phyloP scores from a whole-genome alignment of 2,329 filamentous ascomycete species.

The Diplocarpon mali region DNA sequence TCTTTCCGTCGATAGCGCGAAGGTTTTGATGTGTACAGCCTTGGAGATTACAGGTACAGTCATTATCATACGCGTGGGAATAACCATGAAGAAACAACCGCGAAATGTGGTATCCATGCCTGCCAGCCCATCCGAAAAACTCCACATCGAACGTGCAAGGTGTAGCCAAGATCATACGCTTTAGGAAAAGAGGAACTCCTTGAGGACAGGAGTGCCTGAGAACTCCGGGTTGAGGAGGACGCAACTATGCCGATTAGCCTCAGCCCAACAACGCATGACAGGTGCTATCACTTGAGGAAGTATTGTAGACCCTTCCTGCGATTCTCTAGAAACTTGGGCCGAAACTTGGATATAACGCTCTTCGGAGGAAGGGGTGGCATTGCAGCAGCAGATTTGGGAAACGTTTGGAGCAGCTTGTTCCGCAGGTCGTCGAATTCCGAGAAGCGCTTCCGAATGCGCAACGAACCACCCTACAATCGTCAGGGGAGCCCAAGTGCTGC shows the following conservation, averaged over 20 bases:
- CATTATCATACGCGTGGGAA: too few relatives aligned
- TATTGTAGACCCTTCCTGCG: conserved; percentile 76
- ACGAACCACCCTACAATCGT: conserved; percentile 42
- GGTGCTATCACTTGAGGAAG: conserved; percentile 69
- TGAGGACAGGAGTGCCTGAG: conserved; percentile 78
- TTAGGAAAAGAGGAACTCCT: conserved; percentile 59
- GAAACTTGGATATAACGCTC: conserved; percentile 78
- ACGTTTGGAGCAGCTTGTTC: conserved; percentile 61
- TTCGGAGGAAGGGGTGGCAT: conserved; percentile 87
- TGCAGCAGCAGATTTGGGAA: conserved; percentile 74
- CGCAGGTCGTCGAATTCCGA: conserved; percentile 88
- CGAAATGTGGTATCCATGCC: too few relatives aligned
- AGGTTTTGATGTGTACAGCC: too few relatives aligned
- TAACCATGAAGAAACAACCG: neutral
- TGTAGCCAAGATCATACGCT: conserved; percentile 1
- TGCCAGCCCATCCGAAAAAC: neutral
- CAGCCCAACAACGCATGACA: neutral
- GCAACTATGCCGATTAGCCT: conserved; percentile 45
- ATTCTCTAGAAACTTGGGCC: conserved; percentile 74
- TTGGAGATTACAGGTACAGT: too few relatives aligned
- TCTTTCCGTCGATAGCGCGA: too few relatives aligned
- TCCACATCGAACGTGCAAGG: conserved; percentile 4
- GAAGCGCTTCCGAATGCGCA: conserved; percentile 63
- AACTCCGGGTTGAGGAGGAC: conserved; percentile 90
- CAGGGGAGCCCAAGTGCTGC: neutral